Evolutionary conservation across 768 basidiomycete genomes (phyloP).

Genomic region (Leccinellum rugosiceps): DNA sequence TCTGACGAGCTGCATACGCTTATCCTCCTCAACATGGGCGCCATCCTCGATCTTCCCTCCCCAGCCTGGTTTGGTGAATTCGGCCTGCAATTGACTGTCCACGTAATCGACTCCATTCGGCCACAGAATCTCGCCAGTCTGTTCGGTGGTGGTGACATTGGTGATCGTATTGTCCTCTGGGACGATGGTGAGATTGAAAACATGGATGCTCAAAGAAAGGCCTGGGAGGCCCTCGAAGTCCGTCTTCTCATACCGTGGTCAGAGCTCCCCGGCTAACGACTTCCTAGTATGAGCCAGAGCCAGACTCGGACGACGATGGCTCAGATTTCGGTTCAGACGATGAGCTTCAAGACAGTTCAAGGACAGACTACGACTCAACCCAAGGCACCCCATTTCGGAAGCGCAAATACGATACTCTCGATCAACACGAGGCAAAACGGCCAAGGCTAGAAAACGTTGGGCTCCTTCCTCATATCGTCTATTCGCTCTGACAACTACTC

Average conservation of each 20-base stretch:
- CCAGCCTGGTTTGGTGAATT: slow-evolving; percentile 77
- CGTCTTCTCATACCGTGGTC: slow-evolving; percentile 17
- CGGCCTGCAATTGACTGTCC: slow-evolving; percentile 59
- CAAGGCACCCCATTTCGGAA: slow-evolving; percentile 42
- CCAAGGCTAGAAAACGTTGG: slow-evolving; percentile 51
- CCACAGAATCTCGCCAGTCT: slow-evolving; percentile 87
- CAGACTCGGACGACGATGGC: slow-evolving; percentile 59
- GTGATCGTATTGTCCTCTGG: slow-evolving; percentile 84
- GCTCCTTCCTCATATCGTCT: background rate
- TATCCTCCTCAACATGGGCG: slow-evolving; percentile 90
- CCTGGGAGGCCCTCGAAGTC: slow-evolving; percentile 85
- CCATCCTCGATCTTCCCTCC: slow-evolving; percentile 77
- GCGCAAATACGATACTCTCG: slow-evolving; percentile 44
- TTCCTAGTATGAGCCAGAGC: slow-evolving; percentile 72
- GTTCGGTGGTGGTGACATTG: slow-evolving; percentile 66
- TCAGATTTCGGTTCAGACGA: slow-evolving; percentile 46
- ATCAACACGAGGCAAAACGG: slow-evolving; percentile 50
- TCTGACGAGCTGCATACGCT: slow-evolving; percentile 73
- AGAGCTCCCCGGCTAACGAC: slow-evolving; percentile 6
- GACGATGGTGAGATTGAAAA: slow-evolving; percentile 81
- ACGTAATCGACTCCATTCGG: slow-evolving; percentile 92
- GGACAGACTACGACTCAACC: slow-evolving; percentile 40
- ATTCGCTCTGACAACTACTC: slow-evolving; percentile 1
- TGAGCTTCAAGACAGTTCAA: slow-evolving; percentile 39
- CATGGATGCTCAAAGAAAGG: slow-evolving; percentile 67